These are phyloP conservation scores for Amborella trichopoda DNA, from an alignment of 164 flowering plant species.

Conservation along the genomic window DNA sequence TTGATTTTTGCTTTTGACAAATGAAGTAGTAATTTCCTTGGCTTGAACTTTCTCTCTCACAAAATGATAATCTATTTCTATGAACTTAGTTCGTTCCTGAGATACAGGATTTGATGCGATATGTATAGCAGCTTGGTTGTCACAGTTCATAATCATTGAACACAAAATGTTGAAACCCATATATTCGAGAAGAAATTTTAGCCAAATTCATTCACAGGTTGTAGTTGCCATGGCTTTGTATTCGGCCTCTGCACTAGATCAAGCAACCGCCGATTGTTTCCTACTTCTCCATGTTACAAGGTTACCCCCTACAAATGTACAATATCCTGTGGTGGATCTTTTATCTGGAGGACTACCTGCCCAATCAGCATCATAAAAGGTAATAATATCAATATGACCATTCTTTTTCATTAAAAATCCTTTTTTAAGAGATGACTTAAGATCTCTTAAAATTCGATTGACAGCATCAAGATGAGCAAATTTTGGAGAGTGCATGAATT, in stretches of 20 bases:
- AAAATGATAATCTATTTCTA: neutral
- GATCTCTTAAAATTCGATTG: neutral
- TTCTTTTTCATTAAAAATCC: neutral
- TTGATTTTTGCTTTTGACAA: neutral
- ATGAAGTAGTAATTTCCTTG: neutral
- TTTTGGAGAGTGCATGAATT: neutral
- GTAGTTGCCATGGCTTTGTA: constrained; percentile 1
- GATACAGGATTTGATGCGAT: neutral
- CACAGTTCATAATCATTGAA: constrained; percentile 1
- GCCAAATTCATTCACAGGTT: neutral
- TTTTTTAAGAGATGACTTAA: neutral
- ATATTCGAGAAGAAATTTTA: neutral
- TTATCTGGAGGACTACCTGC: neutral
- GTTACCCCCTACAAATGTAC: neutral
- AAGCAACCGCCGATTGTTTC: neutral
- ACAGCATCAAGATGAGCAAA: neutral
- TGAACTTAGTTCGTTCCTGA: neutral
- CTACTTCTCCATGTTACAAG: neutral
- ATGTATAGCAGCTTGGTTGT: neutral
- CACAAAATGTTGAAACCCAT: neutral
- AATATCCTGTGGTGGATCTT: neutral
- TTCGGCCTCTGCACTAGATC: neutral
- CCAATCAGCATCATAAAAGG: constrained; percentile 1
- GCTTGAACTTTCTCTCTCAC: neutral
- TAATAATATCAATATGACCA: neutral